Conservation (phyloP, 2,329 filamentous ascomycete genomes). For the Clonostachys byssicola region DNA sequence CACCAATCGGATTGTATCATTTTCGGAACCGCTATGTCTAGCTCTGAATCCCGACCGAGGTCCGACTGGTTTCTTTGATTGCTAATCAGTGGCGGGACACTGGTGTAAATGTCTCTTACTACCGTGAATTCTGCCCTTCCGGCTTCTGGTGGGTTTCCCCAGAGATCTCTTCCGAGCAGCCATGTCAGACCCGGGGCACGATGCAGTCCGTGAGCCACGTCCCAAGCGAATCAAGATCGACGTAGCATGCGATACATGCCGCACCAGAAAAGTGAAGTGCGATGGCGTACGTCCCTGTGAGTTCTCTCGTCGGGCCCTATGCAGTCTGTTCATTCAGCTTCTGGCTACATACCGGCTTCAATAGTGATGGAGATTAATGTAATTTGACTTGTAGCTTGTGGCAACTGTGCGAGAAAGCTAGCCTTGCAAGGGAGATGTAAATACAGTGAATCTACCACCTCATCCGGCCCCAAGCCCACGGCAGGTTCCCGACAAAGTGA, state of each 20-base stretch:
- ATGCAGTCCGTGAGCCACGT: not conserved
- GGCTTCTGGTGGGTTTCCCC: too few relatives aligned
- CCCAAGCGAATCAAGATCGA: slow-evolving; percentile 36
- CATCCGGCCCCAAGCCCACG: too few relatives aligned
- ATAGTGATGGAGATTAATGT: not conserved
- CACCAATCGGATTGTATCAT: too few relatives aligned
- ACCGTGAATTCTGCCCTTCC: too few relatives aligned
- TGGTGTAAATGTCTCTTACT: too few relatives aligned
- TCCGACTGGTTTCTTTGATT: too few relatives aligned
- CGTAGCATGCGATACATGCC: slow-evolving; percentile 35
- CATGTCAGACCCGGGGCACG: too few relatives aligned
- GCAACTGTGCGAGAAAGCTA: slow-evolving; percentile 20
- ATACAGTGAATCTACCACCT: slow-evolving; percentile 8
- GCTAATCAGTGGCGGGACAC: too few relatives aligned
- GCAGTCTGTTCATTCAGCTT: not conserved
- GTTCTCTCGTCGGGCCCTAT: slow-evolving; percentile 1
- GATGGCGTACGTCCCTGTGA: slow-evolving; percentile 31
- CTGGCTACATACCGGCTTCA: not conserved
- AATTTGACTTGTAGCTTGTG: slow-evolving; percentile 15
- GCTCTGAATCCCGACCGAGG: too few relatives aligned
- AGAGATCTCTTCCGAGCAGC: too few relatives aligned
- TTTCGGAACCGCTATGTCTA: too few relatives aligned
- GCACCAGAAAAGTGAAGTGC: slow-evolving; percentile 33
- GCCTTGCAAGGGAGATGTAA: slow-evolving; percentile 17
- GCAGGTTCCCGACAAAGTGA: too few relatives aligned